These are phyloP conservation scores for Pythium biforme DNA, from an alignment of 352 stramenopile genomes.

Conservation along the genomic window DNA sequence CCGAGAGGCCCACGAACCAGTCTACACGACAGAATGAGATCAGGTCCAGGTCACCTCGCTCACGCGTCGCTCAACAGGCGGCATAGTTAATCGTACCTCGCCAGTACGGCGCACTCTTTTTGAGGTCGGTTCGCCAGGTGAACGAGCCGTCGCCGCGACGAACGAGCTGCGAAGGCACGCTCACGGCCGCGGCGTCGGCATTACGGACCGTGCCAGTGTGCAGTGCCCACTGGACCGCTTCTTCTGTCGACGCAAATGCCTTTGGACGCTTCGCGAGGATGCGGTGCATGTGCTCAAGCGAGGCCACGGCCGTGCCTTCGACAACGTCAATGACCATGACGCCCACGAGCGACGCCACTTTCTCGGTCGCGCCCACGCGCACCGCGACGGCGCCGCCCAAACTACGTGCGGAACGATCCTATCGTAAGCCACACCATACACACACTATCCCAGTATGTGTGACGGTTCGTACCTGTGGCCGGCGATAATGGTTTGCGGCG, in stretches of 20 bases:
- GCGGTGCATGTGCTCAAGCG: slow-evolving; percentile 78
- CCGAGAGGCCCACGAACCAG: slow-evolving; percentile 84
- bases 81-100: slow-evolving; percentile 49
- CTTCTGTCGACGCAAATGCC: slow-evolving; percentile 60
- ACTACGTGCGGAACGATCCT: slow-evolving; percentile 13
- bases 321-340: slow-evolving; percentile 90
- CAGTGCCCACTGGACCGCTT: slow-evolving; percentile 81
- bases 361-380: slow-evolving; percentile 55
- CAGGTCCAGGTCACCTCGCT: too few species aligned
- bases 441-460: not conserved
- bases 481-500: slow-evolving; percentile 65
- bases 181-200: slow-evolving; percentile 64
- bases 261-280: slow-evolving; percentile 74
- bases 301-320: slow-evolving; percentile 84
- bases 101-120: slow-evolving; percentile 75
- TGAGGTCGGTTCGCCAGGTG: slow-evolving; percentile 78
- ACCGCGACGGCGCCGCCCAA: slow-evolving; percentile 82
- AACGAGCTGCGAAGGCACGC: slow-evolving; percentile 78
- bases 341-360: slow-evolving; percentile 64
- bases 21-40: slow-evolving; percentile 25
- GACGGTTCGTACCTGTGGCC: slow-evolving; percentile 62
- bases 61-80: not conserved
- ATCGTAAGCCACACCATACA: not conserved
- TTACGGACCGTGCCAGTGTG: slow-evolving; percentile 78
- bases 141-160: slow-evolving; percentile 46